Percentiles rank a stretch among this genome's conserved stretches.
Evolutionary conservation across 306 rosid genomes (phyloP).

Genomic region (Corylus heterophylla): DNA sequence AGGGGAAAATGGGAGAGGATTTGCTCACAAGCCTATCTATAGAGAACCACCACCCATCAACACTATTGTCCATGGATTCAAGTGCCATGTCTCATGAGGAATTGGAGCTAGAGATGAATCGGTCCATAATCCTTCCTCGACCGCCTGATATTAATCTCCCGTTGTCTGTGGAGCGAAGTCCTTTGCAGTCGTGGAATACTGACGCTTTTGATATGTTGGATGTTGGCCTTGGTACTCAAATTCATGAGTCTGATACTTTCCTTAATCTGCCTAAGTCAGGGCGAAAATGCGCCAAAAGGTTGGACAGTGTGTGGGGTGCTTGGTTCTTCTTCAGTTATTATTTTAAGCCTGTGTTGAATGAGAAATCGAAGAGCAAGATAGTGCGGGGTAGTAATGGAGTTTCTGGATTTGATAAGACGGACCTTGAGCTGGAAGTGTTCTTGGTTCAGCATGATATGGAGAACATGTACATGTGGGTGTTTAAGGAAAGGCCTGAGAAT

Average conservation of each 20-base stretch:
- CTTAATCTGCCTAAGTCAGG: conserved; percentile 29
- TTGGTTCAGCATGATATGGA: conserved; percentile 50
- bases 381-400: conserved; percentile 33
- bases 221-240: conserved; percentile 38
- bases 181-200: conserved; percentile 31
- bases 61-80: conserved; percentile 41
- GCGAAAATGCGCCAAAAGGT: conserved; percentile 31
- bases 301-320: conserved; percentile 46
- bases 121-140: conserved; percentile 27
- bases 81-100: conserved; percentile 38
- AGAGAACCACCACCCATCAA: conserved; percentile 44
- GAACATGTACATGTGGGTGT: conserved; percentile 52
- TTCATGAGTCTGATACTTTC: conserved; percentile 23
- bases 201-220: conserved; percentile 39
- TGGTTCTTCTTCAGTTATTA: conserved; percentile 42
- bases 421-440: conserved; percentile 43
- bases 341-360: conserved; percentile 41
- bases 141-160: conserved; percentile 47
- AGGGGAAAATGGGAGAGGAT: conserved; percentile 38
- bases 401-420: conserved; percentile 42
- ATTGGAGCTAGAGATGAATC: conserved; percentile 30
- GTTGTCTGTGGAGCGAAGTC: conserved; percentile 30
- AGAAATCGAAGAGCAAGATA: conserved; percentile 34
- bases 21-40: conserved; percentile 37
- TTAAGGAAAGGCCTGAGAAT: conserved; percentile 48